These are phyloP conservation scores for Buxus sempervirens DNA, from an alignment of 164 flowering plant species.

Conservation along the genomic window DNA sequence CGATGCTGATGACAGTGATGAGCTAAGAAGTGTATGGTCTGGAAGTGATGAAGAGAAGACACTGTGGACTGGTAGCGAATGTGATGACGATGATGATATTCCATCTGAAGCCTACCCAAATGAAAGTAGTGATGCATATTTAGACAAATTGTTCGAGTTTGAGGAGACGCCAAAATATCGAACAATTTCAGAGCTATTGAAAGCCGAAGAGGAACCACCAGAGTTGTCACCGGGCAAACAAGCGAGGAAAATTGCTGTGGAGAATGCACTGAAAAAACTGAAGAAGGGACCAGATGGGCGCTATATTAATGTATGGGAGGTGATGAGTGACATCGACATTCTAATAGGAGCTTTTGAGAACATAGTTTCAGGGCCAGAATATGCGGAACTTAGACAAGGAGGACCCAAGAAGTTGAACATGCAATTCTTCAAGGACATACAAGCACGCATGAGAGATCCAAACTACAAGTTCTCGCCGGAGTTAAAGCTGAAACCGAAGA, in stretches of 20 bases:
- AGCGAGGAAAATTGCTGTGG: slow-evolving; percentile 89
- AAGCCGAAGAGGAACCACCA: slow-evolving; percentile 71
- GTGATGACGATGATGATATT: slow-evolving; percentile 78
- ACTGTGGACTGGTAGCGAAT: slow-evolving; percentile 89
- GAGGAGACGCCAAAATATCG: slow-evolving; percentile 80
- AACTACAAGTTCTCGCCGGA: slow-evolving; percentile 81
- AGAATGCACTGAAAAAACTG: slow-evolving; percentile 87
- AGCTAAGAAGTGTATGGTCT: slow-evolving; percentile 82
- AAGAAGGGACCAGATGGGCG: slow-evolving; percentile 99
- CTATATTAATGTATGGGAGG: slow-evolving; percentile 92
- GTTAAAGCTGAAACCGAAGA: slow-evolving; percentile 87
- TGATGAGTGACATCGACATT: slow-evolving; percentile 85
- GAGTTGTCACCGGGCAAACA: slow-evolving; percentile 92
- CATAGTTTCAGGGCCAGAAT: slow-evolving; percentile 93
- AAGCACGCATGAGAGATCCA: slow-evolving; percentile 96
- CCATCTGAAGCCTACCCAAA: slow-evolving; percentile 85
- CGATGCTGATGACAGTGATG: slow-evolving; percentile 97
- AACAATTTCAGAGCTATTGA: slow-evolving; percentile 65
- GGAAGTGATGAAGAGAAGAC: slow-evolving; percentile 94
- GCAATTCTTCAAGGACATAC: slow-evolving; percentile 90
- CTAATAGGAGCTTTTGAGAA: slow-evolving; percentile 94
- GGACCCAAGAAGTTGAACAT: slow-evolving; percentile 87
- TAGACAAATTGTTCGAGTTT: slow-evolving; percentile 86
- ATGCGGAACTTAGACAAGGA: slow-evolving; percentile 80
- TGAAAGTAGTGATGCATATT: slow-evolving; percentile 71